Evolutionary conservation across 148 eudicot species (phyloP), one percentile per base, ranked within the genome.

Genomic region (Simmondsia chinensis): DNA sequence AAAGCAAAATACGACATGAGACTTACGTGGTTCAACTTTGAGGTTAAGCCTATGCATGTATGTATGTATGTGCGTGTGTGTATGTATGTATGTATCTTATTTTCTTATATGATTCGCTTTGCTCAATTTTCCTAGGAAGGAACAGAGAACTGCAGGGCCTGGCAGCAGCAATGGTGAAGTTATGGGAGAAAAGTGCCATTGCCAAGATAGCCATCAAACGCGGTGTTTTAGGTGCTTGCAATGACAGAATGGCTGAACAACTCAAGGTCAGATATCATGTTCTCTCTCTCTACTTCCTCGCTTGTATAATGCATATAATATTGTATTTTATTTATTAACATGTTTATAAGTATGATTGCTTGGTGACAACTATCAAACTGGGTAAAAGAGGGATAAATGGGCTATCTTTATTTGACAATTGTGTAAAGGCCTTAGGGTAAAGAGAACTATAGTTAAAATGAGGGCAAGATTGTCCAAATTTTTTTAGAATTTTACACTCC

Each of bases 121-220:
- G 23, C 14, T 41, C 56, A 39, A 12, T 45, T 70, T 41, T 57
- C 33, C 14, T 50, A 91, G 96, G 99, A 60, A 79, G 94, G 79
- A 91, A 37, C 71, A 79, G 87, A 61, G 75, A 91, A 39, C 68
- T 86, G 56, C 89, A 91, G 69, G 99, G 99, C 50, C 74, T 86
- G 59, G 99, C 94, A 31, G 54, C 57, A 50, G 96, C 96, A 35
- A 79, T 91, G 83, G 81, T 80, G 15, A 86, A 82, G 74, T 65
- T 91, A 24, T 91, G 96, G 96, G 89, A 79, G 51, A 86, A 57
- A 63, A 76, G 87, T 62, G 86, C 99, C 35, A 64, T 91, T 66
- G 99, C 96, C 24, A 91, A 91, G 72, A 86, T 91, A 61, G 94
- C 89, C 56, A 91, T 91, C 56, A 91, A 91, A 57, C 96, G 94